A percentile compares a stretch with the other conserved stretches of the same genome.
phyloP scores from a whole-genome alignment of 345 rosid species.

The Salix koriyanagi region DNA sequence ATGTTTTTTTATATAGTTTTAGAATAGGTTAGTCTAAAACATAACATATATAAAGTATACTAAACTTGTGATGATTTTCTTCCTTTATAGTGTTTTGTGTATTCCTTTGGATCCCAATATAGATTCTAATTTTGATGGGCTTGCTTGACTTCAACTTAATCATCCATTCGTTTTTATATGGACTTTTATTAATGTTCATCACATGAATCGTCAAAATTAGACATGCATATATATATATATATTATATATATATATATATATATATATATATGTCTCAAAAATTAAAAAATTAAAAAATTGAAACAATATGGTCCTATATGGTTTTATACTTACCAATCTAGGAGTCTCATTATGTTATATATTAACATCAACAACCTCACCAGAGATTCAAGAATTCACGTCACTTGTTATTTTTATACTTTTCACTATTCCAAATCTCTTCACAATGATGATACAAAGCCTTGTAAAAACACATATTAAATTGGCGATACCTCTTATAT shows the following conservation, averaged over 20 bases:
- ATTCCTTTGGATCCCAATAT: slow-evolving; percentile 72
- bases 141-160: slow-evolving; percentile 82
- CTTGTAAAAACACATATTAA: not conserved
- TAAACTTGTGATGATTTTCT: slow-evolving; percentile 62
- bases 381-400: slow-evolving; percentile 74
- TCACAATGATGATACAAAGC: slow-evolving; percentile 39
- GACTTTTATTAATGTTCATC: slow-evolving; percentile 76
- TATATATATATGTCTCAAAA: not conserved
- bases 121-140: slow-evolving; percentile 69
- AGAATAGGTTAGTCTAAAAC: not conserved
- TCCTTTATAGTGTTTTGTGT: slow-evolving; percentile 88
- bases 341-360: slow-evolving; percentile 60
- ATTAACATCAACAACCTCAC: slow-evolving; percentile 75
- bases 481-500: not conserved
- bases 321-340: slow-evolving; percentile 47
- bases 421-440: slow-evolving; percentile 81
- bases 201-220: not conserved
- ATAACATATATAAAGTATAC: not conserved
- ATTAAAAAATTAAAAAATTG: not conserved
- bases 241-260: not conserved
- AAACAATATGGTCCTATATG: not conserved
- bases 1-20: not conserved
- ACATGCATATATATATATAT: not conserved
- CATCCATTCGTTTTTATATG: slow-evolving; percentile 89
- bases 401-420: slow-evolving; percentile 96